phyloP scores from a whole-genome alignment of 768 basidiomycete species.

The Tulasnella sp. region DNA sequence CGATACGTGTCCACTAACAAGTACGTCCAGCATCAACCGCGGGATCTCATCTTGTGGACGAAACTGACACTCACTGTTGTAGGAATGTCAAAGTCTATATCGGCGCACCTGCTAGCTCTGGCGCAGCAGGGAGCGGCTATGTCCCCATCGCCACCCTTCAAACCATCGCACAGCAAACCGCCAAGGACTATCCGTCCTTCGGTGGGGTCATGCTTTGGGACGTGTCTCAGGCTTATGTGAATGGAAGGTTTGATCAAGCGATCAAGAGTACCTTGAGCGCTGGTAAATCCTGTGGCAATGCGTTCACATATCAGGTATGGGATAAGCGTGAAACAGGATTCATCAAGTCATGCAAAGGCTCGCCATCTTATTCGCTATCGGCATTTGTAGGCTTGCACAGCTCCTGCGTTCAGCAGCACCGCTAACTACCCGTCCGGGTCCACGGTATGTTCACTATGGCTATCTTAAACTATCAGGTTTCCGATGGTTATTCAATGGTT shows the following conservation, averaged over 20 bases:
- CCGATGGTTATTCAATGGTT: no score
- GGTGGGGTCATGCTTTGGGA: slow-evolving; percentile 20
- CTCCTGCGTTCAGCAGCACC: background rate
- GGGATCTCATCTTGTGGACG: background rate
- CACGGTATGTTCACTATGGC: background rate
- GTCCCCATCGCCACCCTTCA: background rate
- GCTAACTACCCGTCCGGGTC: slow-evolving; percentile 6
- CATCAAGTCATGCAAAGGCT: no score
- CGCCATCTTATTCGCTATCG: no score
- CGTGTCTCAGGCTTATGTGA: slow-evolving; percentile 15
- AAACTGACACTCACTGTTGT: background rate
- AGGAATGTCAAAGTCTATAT: slow-evolving; percentile 51
- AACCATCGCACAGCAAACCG: slow-evolving; percentile 6
- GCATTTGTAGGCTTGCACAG: background rate
- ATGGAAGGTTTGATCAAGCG: slow-evolving; percentile 7
- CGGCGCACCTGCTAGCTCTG: slow-evolving; percentile 47
- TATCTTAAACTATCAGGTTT: background rate
- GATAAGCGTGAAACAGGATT: no score
- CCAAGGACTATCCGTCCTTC: slow-evolving; percentile 15
- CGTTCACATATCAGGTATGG: slow-evolving; percentile 7
- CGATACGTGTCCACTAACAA: slow-evolving; percentile 42
- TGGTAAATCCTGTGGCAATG: slow-evolving; percentile 11
- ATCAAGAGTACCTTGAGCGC: slow-evolving; percentile 10
- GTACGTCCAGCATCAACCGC: no score
- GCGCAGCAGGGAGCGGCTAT: slow-evolving; percentile 49